Conservation (phyloP, 2,329 filamentous ascomycete genomes). For the Geosmithia morbida region DNA sequence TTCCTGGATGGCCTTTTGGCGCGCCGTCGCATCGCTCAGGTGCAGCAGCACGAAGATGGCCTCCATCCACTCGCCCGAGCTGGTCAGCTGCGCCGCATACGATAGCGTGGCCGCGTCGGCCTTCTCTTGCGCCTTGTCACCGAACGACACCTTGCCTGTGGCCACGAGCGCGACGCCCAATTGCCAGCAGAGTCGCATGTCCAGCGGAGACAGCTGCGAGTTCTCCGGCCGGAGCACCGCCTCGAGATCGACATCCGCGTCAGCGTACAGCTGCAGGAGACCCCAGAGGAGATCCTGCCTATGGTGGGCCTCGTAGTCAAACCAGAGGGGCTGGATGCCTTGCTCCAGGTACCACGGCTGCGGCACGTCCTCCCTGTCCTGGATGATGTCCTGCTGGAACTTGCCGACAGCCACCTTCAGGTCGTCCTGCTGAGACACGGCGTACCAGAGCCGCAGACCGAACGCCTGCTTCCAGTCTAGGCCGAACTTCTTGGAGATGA, state of each 20-base stretch:
- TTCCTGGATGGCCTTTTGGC: conserved; percentile 55
- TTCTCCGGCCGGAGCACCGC: conserved; percentile 64
- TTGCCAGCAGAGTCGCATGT: conserved; percentile 73
- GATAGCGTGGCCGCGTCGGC: conserved; percentile 51
- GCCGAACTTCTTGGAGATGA: conserved; percentile 69
- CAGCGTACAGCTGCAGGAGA: conserved; percentile 66
- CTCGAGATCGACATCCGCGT: conserved; percentile 44
- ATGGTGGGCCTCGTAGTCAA: conserved; percentile 39
- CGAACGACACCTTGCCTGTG: conserved; percentile 35
- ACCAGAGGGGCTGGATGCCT: conserved; percentile 41
- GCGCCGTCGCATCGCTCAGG: conserved; percentile 47
- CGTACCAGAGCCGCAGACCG: conserved; percentile 83
- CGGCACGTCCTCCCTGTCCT: conserved; percentile 58
- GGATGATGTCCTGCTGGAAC: conserved; percentile 60
- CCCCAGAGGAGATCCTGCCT: conserved; percentile 78
- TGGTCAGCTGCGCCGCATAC: conserved; percentile 50
- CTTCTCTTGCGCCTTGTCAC: conserved; percentile 40
- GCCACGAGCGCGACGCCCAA: conserved; percentile 53
- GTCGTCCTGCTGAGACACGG: conserved; percentile 50
- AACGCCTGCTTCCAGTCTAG: conserved; percentile 92
- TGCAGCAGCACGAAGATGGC: conserved; percentile 68
- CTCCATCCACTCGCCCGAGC: conserved; percentile 51
- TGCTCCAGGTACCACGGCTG: conserved; percentile 56
- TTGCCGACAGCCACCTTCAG: conserved; percentile 58
- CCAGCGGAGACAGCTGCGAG: conserved; percentile 58